A percentile compares a stretch with the other conserved stretches of the same genome.
Conservation (phyloP, 129 eudicot species). For the Chrysanthemum makinoi region DNA sequence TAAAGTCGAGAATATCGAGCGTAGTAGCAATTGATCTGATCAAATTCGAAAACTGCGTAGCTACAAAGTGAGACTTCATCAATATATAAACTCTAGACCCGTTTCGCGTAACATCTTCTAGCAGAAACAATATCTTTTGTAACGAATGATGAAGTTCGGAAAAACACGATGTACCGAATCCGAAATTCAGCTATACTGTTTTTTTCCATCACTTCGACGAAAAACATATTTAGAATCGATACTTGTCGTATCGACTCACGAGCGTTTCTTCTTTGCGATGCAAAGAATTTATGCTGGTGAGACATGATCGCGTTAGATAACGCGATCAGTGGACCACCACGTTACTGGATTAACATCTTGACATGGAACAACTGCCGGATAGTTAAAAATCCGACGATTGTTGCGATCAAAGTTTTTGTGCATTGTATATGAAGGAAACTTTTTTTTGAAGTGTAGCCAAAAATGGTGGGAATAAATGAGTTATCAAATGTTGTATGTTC, state of each 20-base stretch:
- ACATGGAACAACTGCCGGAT: conserved; percentile 81
- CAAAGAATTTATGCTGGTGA: conserved; percentile 33
- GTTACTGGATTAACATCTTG: conserved; percentile 58
- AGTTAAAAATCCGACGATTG: conserved; percentile 77
- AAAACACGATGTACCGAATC: conserved; percentile 45
- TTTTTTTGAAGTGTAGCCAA: not conserved
- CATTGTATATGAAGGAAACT: conserved; percentile 32
- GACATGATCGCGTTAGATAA: conserved; percentile 41
- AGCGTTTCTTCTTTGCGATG: conserved; percentile 46
- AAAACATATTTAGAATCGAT: conserved; percentile 45
- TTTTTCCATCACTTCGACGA: conserved; percentile 46
- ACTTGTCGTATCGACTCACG: conserved; percentile 65
- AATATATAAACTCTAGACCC: conserved; percentile 51
- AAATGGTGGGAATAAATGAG: conserved; percentile 6
- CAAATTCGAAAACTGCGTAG: conserved; percentile 46
- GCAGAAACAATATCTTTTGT: conserved; percentile 52
- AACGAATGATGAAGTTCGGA: conserved; percentile 67
- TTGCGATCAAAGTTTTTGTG: conserved; percentile 39
- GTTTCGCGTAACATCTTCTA: conserved; percentile 58
- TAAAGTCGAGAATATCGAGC: conserved; percentile 65
- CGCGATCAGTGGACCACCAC: conserved; percentile 53
- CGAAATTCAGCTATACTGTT: conserved; percentile 1
- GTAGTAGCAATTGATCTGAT: conserved; percentile 52
- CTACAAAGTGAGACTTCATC: conserved; percentile 54
- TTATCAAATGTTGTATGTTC: conserved; percentile 13